These are phyloP conservation scores for Scedosporium dehoogii DNA, from an alignment of 2,329 filamentous ascomycete genomes.

Conservation along the genomic window DNA sequence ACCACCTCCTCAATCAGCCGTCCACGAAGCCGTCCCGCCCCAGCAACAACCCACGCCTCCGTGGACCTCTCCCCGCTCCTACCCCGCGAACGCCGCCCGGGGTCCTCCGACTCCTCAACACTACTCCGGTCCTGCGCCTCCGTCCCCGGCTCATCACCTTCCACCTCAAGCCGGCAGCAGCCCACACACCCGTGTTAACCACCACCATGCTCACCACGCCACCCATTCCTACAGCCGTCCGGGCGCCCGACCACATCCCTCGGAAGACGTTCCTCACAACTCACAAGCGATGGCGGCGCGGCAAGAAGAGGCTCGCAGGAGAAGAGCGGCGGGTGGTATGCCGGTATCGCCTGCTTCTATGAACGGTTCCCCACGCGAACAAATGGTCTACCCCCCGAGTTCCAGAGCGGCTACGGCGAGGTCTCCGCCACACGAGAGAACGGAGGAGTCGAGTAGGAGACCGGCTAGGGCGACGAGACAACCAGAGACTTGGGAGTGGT, in stretches of 20 bases:
- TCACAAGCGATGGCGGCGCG: neutral
- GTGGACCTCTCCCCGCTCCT: neutral
- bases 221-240: neutral
- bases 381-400: neutral
- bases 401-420: too few relatives aligned
- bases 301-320: neutral
- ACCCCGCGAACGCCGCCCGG: neutral
- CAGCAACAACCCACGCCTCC: neutral
- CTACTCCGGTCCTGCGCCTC: neutral
- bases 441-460: neutral
- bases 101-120: neutral
- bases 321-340: neutral
- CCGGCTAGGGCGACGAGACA: neutral
- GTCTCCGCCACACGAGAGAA: neutral
- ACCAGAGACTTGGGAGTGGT: neutral
- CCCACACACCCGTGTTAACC: neutral
- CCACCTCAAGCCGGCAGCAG: neutral
- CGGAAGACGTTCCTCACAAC: neutral
- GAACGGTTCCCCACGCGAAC: neutral
- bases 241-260: neutral
- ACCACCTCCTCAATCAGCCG: neutral
- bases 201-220: neutral
- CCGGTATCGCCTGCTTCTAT: neutral
- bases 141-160: neutral
- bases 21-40: neutral